phyloP scores from a whole-genome alignment of 805 yeast species.

The Barnettozyma californica region DNA sequence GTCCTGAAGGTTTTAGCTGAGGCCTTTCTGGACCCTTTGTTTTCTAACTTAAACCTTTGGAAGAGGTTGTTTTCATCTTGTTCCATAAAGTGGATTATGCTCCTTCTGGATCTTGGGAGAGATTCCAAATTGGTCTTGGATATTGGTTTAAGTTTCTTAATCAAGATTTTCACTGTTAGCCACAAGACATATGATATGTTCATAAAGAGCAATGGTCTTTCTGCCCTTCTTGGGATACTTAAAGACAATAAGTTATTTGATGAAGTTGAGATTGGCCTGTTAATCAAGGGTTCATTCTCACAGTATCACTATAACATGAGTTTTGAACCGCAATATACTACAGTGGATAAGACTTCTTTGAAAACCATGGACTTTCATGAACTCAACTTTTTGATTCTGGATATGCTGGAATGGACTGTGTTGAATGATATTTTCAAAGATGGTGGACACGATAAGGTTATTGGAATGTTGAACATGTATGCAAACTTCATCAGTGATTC shows the following conservation, averaged over 20 bases:
- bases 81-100: conserved; percentile 61
- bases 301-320: conserved; percentile 27
- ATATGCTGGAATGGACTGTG: conserved; percentile 32
- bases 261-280: conserved; percentile 25
- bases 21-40: conserved; percentile 31
- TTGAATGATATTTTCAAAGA: conserved; percentile 28
- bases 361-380: conserved; percentile 37
- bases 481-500: conserved; percentile 19
- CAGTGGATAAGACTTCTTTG: conserved; percentile 4
- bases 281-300: conserved; percentile 45
- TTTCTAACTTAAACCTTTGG: conserved; percentile 38
- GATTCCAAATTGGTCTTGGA: conserved; percentile 26
- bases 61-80: conserved; percentile 47
- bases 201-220: conserved; percentile 46
- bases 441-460: conserved; percentile 32
- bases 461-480: conserved; percentile 25
- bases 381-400: conserved; percentile 32
- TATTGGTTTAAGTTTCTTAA: conserved; percentile 37
- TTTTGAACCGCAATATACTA: conserved; percentile 14
- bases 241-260: conserved; percentile 41
- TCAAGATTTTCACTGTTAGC: conserved; percentile 45
- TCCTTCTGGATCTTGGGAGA: conserved; percentile 41
- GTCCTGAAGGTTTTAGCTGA: conserved; percentile 28
- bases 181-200: conserved; percentile 43
- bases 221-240: conserved; percentile 40